Evolutionary conservation across 2,329 filamentous ascomycete species (phyloP), one percentile per base, ranked within the genome.

Genomic region (Botrytis byssoidea): DNA sequence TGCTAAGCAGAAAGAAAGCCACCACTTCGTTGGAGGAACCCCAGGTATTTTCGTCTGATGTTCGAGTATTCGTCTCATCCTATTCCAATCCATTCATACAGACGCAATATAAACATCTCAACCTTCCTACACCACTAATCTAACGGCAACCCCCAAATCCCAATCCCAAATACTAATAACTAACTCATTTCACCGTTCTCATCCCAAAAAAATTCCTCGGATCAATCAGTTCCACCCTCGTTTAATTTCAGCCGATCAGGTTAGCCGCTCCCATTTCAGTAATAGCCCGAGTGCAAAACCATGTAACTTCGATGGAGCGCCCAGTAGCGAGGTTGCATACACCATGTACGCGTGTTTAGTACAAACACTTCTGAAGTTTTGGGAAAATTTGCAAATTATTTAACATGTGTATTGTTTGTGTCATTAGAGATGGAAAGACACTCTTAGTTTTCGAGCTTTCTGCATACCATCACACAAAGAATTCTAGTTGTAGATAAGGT

Each of bases 241-340:
- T 76, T 70, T 75, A 79, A 79, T 77, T 79, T 80, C 74, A 40
- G 71, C 77, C 57, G 73, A 80, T 80, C 29, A 61, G 75, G 78
- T 77, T 79, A 79, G 78, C 66, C 72, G 42, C 65, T n/a, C 32
- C 12, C 44, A 51, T 69, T n/a, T n/a, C 51, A 69, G 29, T 42
- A 25, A n/a, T 69, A 48, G 66, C 66, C 48, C 66, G 37, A 42
- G 37, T 67, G 46, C 46, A 25, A 55, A 29, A 55, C 46, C 63
- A 67, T 55, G 65, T 40, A 65, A 55, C 42, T 68, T 74, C 73
- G 74, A 77, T 77, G 77, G 74, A 74, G 70, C 74, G 66, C 37
- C 60, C 71, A 76, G 72, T 78, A 77, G 76, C 75, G 76, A 73
- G 66, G 3, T 63, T 67, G 70, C 70, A 72, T 71, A 40, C 25